Percentiles rank a stretch among this genome's conserved stretches.
Conservation (phyloP, 2,329 filamentous ascomycete species). For the Leptosphaerulina australis region DNA sequence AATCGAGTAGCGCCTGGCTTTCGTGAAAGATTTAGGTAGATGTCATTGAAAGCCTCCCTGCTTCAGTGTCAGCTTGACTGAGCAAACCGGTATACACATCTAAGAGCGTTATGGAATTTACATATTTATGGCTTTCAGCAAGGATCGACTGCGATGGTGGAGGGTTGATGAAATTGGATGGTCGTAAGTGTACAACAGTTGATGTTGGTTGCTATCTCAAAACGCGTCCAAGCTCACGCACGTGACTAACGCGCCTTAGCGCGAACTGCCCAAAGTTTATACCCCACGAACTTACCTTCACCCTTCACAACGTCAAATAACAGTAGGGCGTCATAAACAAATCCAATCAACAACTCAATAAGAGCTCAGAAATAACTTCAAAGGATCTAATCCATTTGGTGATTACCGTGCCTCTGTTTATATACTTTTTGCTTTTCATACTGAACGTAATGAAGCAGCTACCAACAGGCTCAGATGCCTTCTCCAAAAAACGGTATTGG, state of each 20-base stretch:
- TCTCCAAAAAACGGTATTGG: too few species aligned
- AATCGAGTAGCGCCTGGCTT: constrained; percentile 92
- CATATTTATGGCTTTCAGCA: constrained; percentile 14
- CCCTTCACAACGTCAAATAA: not conserved
- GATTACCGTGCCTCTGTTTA: not conserved
- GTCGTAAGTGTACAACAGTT: constrained; percentile 1
- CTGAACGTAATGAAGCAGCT: not conserved
- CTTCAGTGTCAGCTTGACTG: constrained; percentile 15
- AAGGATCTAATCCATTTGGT: not conserved
- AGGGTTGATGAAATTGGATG: constrained; percentile 5
- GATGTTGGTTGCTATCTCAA: not conserved
- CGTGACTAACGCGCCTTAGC: constrained; percentile 13
- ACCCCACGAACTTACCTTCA: not conserved
- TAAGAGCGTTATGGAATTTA: not conserved
- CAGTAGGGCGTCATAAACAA: not conserved
- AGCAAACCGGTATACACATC: not conserved
- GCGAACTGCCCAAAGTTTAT: not conserved
- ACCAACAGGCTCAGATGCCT: not conserved
- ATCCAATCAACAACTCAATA: not conserved
- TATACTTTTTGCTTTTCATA: not conserved
- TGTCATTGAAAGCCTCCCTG: constrained; percentile 95
- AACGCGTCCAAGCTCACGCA: constrained; percentile 1
- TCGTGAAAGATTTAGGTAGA: constrained; percentile 94
- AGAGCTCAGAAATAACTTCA: too few species aligned
- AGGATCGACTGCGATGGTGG: not conserved